Evolutionary conservation across 176 grass and related monocot species (phyloP).

Genomic region (Rhynchospora tenuis): DNA sequence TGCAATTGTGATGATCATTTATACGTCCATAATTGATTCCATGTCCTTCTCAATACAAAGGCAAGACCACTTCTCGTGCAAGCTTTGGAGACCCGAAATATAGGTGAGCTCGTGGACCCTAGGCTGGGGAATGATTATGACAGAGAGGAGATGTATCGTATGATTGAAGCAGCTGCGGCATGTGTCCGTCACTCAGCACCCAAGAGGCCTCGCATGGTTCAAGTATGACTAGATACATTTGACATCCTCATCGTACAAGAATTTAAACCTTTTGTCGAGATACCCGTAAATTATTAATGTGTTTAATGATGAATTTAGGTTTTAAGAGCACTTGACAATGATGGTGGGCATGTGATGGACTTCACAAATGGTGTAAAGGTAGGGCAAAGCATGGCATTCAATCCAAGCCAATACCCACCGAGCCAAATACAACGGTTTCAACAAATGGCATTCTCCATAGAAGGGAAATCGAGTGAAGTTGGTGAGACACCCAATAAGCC

Average conservation of each 20-base stretch:
- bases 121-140: conserved; percentile 42
- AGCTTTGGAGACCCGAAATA: conserved; percentile 45
- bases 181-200: conserved; percentile 72
- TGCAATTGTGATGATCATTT: not conserved
- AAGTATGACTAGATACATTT: conserved; percentile 14
- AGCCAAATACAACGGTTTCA: conserved; percentile 48
- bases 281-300: not conserved
- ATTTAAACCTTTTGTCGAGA: not conserved
- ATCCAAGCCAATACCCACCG: conserved; percentile 5
- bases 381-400: conserved; percentile 39
- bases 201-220: conserved; percentile 57
- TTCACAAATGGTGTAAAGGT: conserved; percentile 67
- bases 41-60: conserved; percentile 10
- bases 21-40: not conserved
- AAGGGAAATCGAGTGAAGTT: conserved; percentile 47
- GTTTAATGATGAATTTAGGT: conserved; percentile 40
- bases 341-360: conserved; percentile 41
- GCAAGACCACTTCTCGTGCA: conserved; percentile 45
- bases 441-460: conserved; percentile 48
- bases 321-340: conserved; percentile 54
- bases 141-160: conserved; percentile 42
- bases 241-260: not conserved
- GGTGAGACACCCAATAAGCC: not conserved
- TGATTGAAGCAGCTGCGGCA: conserved; percentile 74
- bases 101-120: conserved; percentile 41